Evolutionary conservation across 1,284 basidiomycete species (phyloP), one percentile per base, ranked within the genome.

Genomic region (Vanrija sp.): DNA sequence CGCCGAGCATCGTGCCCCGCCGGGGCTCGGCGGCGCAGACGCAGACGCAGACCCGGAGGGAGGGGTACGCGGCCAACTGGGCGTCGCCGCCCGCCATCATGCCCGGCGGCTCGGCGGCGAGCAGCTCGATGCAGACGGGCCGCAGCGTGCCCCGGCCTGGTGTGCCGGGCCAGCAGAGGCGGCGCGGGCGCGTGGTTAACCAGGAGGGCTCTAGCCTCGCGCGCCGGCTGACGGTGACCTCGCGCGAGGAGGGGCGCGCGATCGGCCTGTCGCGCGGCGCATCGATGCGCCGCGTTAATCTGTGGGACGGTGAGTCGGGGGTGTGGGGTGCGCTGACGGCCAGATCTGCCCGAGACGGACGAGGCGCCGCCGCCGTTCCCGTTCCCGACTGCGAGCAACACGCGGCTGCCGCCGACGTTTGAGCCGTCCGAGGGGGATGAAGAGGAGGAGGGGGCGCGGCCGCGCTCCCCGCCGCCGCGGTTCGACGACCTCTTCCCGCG

Each of bases 281-380:
- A 6, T 71, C 68, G 54, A 71, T 73, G 69, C 61, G 72, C 12
- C 54, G 72, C n/a, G 48, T 61, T 14, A 74, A 72, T 45, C 64
- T 74, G 4, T 74, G 72, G 72, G 72, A 74, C 48, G 68, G 72
- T 72, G 43, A 50, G 69, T 63, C 2, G 23, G 24, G 16, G 16
- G 31, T 31, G 31, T 31, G 36, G 22, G 14, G 20, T 15, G 15
- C 19, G 41, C 49, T 44, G 31, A 51, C 35, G 25, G 16, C 24
- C 57, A 67, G 69, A 68, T 47, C 46, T 73, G 16, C 71, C 69
- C 3, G 69, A 73, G 41, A 41, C 61, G 1, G 57, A 51, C 4
- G 71, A 74, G 46, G 63, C 72, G 10, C 69, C 69, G 6, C 72
- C 72, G 38, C 65, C 71, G 12, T 74, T 74, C 49, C 66, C 68